Conservation (phyloP, 306 rosid genomes). For the Oxytropis ochrocephala region DNA sequence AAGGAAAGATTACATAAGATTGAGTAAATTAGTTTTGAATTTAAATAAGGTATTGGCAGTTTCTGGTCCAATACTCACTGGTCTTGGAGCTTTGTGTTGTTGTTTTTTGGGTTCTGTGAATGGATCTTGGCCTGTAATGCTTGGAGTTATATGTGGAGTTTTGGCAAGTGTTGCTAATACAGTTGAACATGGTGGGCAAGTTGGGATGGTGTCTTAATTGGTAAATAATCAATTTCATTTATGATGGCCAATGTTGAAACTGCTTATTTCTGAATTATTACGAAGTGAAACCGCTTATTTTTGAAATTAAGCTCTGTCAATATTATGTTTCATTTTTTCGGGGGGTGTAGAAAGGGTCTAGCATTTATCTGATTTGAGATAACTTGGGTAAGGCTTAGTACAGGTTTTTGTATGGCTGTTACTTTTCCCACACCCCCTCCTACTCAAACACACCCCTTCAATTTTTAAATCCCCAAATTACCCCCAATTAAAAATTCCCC, state of each 20-base stretch:
- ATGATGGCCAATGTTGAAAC: constrained; percentile 8
- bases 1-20: constrained; percentile 40
- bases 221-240: constrained; percentile 1
- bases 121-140: constrained; percentile 40
- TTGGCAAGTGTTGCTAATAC: constrained; percentile 58
- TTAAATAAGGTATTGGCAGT: constrained; percentile 47
- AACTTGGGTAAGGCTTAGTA: not conserved
- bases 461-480: no score
- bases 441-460: no score
- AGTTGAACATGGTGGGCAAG: constrained; percentile 78
- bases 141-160: constrained; percentile 56
- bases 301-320: constrained; percentile 2
- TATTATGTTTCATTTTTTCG: not conserved
- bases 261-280: no score
- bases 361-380: constrained; percentile 7
- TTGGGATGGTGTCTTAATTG: constrained; percentile 66
- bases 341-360: not conserved
- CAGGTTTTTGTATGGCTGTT: no score
- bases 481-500: no score
- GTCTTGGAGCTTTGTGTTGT: constrained; percentile 53
- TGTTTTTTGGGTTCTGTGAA: constrained; percentile 28
- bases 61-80: constrained; percentile 60
- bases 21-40: constrained; percentile 36
- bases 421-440: no score
- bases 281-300: no score